A percentile compares a stretch with the other conserved stretches of the same genome.
Evolutionary conservation across 2,329 filamentous ascomycete genomes (phyloP).

Genomic region (Scorias spongiosa): DNA sequence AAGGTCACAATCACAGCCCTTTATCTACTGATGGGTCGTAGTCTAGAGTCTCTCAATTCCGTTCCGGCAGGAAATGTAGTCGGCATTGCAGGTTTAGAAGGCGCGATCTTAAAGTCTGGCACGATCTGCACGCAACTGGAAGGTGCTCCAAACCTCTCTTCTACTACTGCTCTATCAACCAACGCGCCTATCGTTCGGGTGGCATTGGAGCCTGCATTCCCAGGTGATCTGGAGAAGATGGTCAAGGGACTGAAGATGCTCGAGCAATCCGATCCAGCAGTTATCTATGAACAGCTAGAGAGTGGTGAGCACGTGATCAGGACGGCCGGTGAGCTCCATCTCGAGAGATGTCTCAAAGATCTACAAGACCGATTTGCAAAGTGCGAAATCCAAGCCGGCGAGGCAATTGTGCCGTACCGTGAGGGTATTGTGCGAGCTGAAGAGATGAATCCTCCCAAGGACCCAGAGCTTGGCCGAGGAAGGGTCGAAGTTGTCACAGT

Average conservation of each 20-base stretch:
- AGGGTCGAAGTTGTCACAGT: constrained; percentile 59
- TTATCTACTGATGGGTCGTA: constrained; percentile 91
- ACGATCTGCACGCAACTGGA: constrained; percentile 80
- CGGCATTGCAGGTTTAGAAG: constrained; percentile 82
- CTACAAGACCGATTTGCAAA: constrained; percentile 80
- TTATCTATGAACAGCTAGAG: constrained; percentile 82
- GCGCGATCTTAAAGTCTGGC: constrained; percentile 87
- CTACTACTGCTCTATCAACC: constrained; percentile 63
- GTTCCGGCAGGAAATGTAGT: constrained; percentile 93
- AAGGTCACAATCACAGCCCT: constrained; percentile 75
- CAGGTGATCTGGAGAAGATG: constrained; percentile 87
- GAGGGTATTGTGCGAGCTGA: constrained; percentile 73
- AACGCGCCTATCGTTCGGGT: constrained; percentile 75
- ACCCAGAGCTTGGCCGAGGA: constrained; percentile 75
- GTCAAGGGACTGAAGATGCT: constrained; percentile 72
- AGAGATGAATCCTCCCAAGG: constrained; percentile 81
- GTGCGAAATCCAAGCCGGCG: constrained; percentile 87
- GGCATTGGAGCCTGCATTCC: constrained; percentile 83
- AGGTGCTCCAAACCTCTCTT: constrained; percentile 79
- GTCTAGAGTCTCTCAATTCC: constrained; percentile 63
- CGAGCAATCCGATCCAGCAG: constrained; percentile 89
- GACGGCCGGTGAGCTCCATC: constrained; percentile 84
- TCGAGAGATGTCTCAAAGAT: constrained; percentile 88
- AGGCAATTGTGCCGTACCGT: constrained; percentile 87
- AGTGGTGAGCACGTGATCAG: constrained; percentile 91